phyloP scores from a whole-genome alignment of 2,329 filamentous ascomycete species.

The Talaromyces sp. region DNA sequence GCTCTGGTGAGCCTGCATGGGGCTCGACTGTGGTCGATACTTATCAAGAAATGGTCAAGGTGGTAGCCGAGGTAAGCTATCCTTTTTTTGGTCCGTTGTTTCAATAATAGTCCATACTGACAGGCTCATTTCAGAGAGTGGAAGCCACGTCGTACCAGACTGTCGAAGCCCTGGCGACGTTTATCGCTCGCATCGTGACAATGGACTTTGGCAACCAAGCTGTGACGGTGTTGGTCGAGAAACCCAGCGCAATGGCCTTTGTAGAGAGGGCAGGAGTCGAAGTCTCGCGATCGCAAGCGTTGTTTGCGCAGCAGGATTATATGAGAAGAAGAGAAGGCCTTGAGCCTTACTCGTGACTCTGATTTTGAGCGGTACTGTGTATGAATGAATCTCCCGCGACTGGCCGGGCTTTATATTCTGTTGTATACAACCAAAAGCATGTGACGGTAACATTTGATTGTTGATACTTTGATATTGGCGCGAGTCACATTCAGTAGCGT shows the following conservation, averaged over 20 bases:
- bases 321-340: constrained; percentile 4
- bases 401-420: background rate
- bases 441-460: background rate
- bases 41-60: constrained; percentile 35
- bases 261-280: constrained; percentile 46
- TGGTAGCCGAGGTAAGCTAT: constrained; percentile 32
- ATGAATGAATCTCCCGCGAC: background rate
- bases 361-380: background rate
- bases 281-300: constrained; percentile 41
- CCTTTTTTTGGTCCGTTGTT: background rate
- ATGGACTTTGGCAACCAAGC: constrained; percentile 40
- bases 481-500: background rate
- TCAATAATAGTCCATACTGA: background rate
- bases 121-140: constrained; percentile 28
- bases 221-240: constrained; percentile 45
- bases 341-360: background rate
- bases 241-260: constrained; percentile 47
- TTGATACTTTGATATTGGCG: background rate
- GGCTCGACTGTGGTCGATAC: constrained; percentile 28
- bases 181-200: constrained; percentile 42
- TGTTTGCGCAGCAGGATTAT: constrained; percentile 30
- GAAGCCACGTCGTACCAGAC: constrained; percentile 46
- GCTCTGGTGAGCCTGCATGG: constrained; percentile 27
- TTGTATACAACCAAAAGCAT: background rate
- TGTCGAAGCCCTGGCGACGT: constrained; percentile 47